phyloP scores from a whole-genome alignment of 768 basidiomycete genomes.

The Termitomyces sp. region DNA sequence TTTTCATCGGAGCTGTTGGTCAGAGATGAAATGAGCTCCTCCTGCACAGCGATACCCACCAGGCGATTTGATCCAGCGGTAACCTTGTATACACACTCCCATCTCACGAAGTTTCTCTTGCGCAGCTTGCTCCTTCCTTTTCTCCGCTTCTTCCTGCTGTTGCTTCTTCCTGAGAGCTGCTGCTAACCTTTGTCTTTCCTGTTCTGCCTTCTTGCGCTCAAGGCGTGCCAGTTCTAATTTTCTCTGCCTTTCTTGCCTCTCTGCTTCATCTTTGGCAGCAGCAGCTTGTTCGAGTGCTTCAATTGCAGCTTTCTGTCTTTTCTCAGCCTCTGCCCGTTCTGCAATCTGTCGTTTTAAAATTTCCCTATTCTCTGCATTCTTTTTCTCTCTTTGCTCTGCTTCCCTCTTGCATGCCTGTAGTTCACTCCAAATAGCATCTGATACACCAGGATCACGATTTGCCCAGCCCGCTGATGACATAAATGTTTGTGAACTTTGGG shows the following conservation, averaged over 20 bases:
- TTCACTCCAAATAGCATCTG: constrained; percentile 45
- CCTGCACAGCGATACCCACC: constrained; percentile 21
- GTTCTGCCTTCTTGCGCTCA: constrained; percentile 12
- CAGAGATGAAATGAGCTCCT: constrained; percentile 18
- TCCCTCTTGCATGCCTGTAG: constrained; percentile 35
- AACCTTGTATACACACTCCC: constrained; percentile 38
- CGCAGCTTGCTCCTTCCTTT: constrained; percentile 32
- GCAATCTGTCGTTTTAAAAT: constrained; percentile 14
- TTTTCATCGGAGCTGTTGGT: constrained; percentile 9
- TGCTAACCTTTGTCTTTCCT: background rate
- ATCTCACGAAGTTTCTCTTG: constrained; percentile 37
- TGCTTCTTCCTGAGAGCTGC: background rate
- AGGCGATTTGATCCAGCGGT: constrained; percentile 14
- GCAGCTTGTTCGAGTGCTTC: constrained; percentile 13
- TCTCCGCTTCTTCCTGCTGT: constrained; percentile 18
- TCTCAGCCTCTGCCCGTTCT: constrained; percentile 14
- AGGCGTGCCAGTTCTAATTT: constrained; percentile 20
- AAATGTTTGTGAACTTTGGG: background rate
- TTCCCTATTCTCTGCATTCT: background rate
- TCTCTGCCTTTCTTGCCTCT: constrained; percentile 22
- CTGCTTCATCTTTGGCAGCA: constrained; percentile 18
- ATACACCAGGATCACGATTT: constrained; percentile 44
- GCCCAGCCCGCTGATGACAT: background rate
- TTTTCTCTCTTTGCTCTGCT: constrained; percentile 15
- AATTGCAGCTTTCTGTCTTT: constrained; percentile 15